Base-by-base conservation (phyloP, 495 filamentous ascomycete species). In the Xylaria sp. region DNA sequence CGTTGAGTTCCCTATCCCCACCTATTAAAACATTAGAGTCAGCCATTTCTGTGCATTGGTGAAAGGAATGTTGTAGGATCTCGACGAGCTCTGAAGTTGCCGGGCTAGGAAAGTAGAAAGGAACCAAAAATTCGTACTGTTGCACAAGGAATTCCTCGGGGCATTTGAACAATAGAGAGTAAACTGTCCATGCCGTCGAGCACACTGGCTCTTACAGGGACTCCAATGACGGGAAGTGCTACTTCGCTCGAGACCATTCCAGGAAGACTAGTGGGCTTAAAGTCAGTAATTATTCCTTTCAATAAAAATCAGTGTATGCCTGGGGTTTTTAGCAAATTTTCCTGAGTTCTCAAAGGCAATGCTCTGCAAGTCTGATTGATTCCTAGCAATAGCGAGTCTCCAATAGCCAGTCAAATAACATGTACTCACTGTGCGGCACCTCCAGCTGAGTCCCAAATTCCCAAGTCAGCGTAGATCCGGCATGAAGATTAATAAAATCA, bases 161-260 rank as follows among this genome's bases (percentile, higher is more conserved):
- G 96, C 97, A 99, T 97, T 80, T 97, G 94, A 12, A 94, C 92
- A 76, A 97, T 97, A 73, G 91, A 95, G 74, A 93, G 87, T 74
- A 98, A 79, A 76, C 92, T 95, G 78, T 99, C 97, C 68, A 95
- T 86, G 41, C 97, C 95, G 79, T 97, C 96, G 50, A 97, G 80
- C 9, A 90, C 88, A 71, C 90, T 95, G 4, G 92, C 93, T 82
- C 93, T 96, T 24, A 99, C 91, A 0, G 97, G 96, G 1, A 98
- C 89, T 17, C 97, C 96, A 68, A 98, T 95, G 17, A 98, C 95
- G 0, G 95, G 96, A 41, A 98, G 85, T n/a, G 89, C 87, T 14
- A 93, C 96, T 80, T 92, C 90, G 15, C 93, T 91, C 2, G 95
- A 92, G 12, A 92, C 84, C 96, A 98, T 98, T 48, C 97, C 69